Conservation (phyloP, 805 yeast genomes). For the Osmozyma mogii region DNA sequence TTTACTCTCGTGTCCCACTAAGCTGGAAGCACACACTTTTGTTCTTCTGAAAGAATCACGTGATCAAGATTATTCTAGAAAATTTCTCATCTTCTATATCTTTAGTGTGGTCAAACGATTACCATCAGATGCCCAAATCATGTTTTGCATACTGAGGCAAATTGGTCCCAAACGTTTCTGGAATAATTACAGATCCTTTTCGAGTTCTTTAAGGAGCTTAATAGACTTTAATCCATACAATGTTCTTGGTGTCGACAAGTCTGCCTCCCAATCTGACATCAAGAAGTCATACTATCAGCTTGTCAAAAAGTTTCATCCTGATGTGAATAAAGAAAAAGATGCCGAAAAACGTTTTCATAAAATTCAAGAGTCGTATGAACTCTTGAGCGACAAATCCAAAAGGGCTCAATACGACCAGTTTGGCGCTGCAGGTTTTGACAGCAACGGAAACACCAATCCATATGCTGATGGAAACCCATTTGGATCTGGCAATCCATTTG, state of each 20-base stretch:
- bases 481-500: conserved; percentile 39
- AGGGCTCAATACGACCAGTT: conserved; percentile 85
- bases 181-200: conserved; percentile 37
- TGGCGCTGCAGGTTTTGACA: conserved; percentile 80
- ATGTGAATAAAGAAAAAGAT: conserved; percentile 82
- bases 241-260: conserved; percentile 66
- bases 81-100: conserved; percentile 1
- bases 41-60: too few species aligned
- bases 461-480: conserved; percentile 30
- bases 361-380: conserved; percentile 90
- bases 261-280: conserved; percentile 74
- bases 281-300: conserved; percentile 90
- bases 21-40: too few species aligned
- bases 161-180: too few species aligned
- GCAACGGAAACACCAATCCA: conserved; percentile 45
- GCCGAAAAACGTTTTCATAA: conserved; percentile 89
- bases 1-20: too few species aligned
- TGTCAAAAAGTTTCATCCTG: conserved; percentile 95
- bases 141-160: conserved; percentile 2
- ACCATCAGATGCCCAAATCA: not conserved
- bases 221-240: conserved; percentile 70
- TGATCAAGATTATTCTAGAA: conserved; percentile 3
- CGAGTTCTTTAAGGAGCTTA: conserved; percentile 23
- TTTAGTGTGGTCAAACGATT: not conserved
- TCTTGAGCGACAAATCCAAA: conserved; percentile 77